Percentiles rank a stretch among this genome's conserved stretches.
Evolutionary conservation across 805 yeast species (phyloP).

Genomic region (Pichia paraexigua): DNA sequence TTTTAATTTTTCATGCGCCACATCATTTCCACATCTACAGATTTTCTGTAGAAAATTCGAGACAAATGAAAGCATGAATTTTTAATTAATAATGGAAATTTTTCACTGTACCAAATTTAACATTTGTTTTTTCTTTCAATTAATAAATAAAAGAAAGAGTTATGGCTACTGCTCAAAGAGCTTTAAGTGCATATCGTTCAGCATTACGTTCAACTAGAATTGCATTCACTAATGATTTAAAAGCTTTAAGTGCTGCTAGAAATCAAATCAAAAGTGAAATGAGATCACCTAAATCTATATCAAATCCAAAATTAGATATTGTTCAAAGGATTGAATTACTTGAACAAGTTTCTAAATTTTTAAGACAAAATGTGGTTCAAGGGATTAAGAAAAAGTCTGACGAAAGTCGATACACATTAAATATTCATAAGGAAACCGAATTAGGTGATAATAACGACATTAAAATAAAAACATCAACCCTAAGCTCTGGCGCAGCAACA

Average conservation of each 20-base stretch:
- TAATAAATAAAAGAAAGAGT: neutral
- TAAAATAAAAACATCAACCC: conserved; percentile 39
- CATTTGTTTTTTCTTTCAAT: neutral
- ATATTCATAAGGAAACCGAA: conserved; percentile 76
- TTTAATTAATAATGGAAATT: neutral
- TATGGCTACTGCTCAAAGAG: conserved; percentile 13
- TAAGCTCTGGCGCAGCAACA: conserved; percentile 26
- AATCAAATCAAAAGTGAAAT: conserved; percentile 48
- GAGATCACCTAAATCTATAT: conserved; percentile 25
- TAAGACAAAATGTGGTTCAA: conserved; percentile 78
- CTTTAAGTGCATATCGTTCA: conserved; percentile 47
- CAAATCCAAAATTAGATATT: conserved; percentile 41
- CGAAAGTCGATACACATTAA: conserved; percentile 43
- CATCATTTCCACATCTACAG: neutral
- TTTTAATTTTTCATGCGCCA: neutral
- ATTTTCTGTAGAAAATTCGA: neutral
- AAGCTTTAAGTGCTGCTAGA: conserved; percentile 53
- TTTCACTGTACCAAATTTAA: neutral
- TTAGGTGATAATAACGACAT: conserved; percentile 84
- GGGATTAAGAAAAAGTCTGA: conserved; percentile 41
- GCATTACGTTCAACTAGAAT: conserved; percentile 59
- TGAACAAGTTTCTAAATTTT: conserved; percentile 62
- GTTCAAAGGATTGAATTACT: conserved; percentile 48
- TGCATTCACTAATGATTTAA: conserved; percentile 47
- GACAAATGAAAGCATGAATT: neutral